Evolutionary conservation across 2,329 filamentous ascomycete species (phyloP), one percentile per base, ranked within the genome.

Genomic region (Hypocrella siamensis): DNA sequence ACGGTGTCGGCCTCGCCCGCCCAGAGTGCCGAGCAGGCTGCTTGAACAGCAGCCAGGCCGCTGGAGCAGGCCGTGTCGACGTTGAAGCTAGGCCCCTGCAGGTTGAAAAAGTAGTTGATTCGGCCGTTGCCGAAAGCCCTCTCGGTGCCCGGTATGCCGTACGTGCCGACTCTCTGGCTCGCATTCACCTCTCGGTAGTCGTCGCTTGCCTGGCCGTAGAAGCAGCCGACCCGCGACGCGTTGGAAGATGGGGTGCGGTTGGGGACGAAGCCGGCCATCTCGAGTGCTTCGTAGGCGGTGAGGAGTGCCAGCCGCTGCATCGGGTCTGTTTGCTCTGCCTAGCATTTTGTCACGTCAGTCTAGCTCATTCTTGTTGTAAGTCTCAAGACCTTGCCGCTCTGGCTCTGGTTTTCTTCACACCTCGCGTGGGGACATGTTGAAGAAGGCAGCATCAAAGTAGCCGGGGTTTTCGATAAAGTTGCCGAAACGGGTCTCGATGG

Each of bases 361-460:
- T n/a, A n/a, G n/a, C n/a, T n/a, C n/a, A n/a, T n/a, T n/a, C n/a
- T n/a, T n/a, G n/a, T n/a, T n/a, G n/a, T n/a, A n/a, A n/a, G n/a
- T n/a, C n/a, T n/a, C n/a, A n/a, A n/a, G n/a, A n/a, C n/a, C n/a
- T n/a, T n/a, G n/a, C n/a, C n/a, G n/a, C n/a, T n/a, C n/a, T n/a
- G n/a, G n/a, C n/a, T n/a, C n/a, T n/a, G 5, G 77, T 53, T 52
- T n/a, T 54, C 52, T 75, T 30, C 69, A 65, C 9, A 80, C 80
- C 52, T 88, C 81, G 37, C 76, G 68, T 1, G 81, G 79, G 22
- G 79, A 85, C 66, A 88, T 85, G 51, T 82, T 82, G 65, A 88
- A 88, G 59, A 88, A 85, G 1, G 70, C 62, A 2, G 78, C 70
- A 44, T 88, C 81, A 41, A 88, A 86, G 8, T 77, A 58, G 28